Percentiles rank a stretch among this genome's conserved stretches.
These are phyloP conservation scores for Hypocreales sp. DNA, from an alignment of 2,329 filamentous ascomycete genomes.

Conservation along the genomic window DNA sequence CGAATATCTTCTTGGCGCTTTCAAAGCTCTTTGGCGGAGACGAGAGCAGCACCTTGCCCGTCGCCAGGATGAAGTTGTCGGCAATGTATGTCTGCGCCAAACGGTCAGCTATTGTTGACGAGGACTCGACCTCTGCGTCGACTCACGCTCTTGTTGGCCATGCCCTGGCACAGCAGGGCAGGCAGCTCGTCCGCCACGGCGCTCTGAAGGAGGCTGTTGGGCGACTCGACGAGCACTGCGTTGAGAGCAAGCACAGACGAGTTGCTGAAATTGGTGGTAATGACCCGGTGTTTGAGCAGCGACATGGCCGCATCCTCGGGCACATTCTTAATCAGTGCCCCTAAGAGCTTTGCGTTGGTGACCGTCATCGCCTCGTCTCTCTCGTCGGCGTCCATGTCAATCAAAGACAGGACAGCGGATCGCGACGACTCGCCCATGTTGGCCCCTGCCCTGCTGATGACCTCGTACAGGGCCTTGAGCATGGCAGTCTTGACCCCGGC, in stretches of 20 bases:
- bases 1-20: conserved; percentile 62
- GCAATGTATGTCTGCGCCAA: conserved; percentile 62
- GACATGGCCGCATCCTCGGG: conserved; percentile 50
- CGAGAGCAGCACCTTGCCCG: conserved; percentile 75
- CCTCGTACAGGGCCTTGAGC: conserved; percentile 92
- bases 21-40: conserved; percentile 58
- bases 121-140: no score
- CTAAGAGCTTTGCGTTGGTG: conserved; percentile 79
- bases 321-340: conserved; percentile 77
- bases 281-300: conserved; percentile 55
- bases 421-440: conserved; percentile 92
- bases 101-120: no score
- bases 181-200: conserved; percentile 58
- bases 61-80: conserved; percentile 77
- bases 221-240: conserved; percentile 70
- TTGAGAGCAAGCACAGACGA: conserved; percentile 79
- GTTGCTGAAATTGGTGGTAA: conserved; percentile 59
- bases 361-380: conserved; percentile 66
- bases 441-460: conserved; percentile 82
- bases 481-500: conserved; percentile 83
- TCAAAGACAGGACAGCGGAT: conserved; percentile 70
- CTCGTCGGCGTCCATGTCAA: conserved; percentile 71
- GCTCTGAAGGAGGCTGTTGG: conserved; percentile 50
- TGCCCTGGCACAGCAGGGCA: conserved; percentile 64
- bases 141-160: conserved; percentile 60